Conservation (phyloP, 2,329 filamentous ascomycete species). For the Cladosporium sp. region DNA sequence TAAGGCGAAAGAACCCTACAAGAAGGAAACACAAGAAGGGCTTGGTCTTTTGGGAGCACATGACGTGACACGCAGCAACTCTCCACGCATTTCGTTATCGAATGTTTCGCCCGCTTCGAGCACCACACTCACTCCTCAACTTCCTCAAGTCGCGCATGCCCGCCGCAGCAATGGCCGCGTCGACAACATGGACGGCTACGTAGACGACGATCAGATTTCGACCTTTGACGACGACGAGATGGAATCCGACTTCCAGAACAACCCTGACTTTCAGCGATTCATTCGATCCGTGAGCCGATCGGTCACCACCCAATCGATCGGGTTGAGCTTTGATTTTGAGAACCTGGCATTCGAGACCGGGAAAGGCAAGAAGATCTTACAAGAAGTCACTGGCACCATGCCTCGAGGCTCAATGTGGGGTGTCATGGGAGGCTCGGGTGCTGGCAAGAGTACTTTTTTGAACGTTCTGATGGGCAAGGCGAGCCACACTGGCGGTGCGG, state of each 20-base stretch:
- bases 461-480: conserved; percentile 60
- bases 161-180: conserved; percentile 23
- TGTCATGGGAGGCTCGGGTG: conserved; percentile 58
- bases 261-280: conserved; percentile 45
- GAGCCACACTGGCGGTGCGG: conserved; percentile 45
- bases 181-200: conserved; percentile 26
- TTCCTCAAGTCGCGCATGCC: conserved; percentile 9
- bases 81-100: conserved; percentile 14
- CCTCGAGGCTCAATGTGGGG: conserved; percentile 52
- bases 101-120: conserved; percentile 10
- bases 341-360: conserved; percentile 72
- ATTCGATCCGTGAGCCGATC: conserved; percentile 51
- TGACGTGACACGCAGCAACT: neutral
- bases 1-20: conserved; percentile 10
- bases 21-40: conserved; percentile 14
- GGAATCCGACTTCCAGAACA: conserved; percentile 26
- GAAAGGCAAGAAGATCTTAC: conserved; percentile 70
- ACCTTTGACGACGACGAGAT: conserved; percentile 24
- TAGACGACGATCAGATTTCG: conserved; percentile 26
- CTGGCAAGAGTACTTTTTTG: conserved; percentile 57
- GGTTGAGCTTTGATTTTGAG: conserved; percentile 61
- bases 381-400: conserved; percentile 62
- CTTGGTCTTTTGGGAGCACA: conserved; percentile 22
- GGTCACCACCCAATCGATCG: conserved; percentile 49
- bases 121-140: neutral